Base-by-base conservation (phyloP, 352 stramenopile species). In the Pythium rishiriense region DNA sequence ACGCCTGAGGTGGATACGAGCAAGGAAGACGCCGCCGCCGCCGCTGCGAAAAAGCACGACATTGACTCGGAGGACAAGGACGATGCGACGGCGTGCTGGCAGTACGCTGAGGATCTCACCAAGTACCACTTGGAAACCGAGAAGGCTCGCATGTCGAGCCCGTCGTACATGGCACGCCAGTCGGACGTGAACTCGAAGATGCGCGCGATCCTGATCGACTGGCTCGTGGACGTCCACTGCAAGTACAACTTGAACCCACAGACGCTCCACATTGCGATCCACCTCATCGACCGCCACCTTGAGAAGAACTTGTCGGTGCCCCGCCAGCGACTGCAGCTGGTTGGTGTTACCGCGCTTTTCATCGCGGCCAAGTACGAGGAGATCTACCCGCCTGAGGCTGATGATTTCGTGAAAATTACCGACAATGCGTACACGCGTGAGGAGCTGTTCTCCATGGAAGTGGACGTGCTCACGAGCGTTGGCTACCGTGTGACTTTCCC, bases 181-280 rank as follows among this genome's bases (percentile, higher is more conserved):
- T 80, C 87, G 17, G 96, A 99, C 68, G 98, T 99, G 73, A 99
- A 99, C 77, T 90, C 98, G 52, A 98, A 98, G 68, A 99, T 99
- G 98, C 88, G 97, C 46, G 91, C 97, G 21, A 99, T 99, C 58
- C 87, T 99, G 37, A 91, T 99, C 41, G 98, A 99, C 81, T 99
- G 98, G 98, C 88, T 99, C 33, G 93, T 99, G 8, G 87, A 95
- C 42, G 87, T 96, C 1, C 85, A 94, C 65, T 82, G 76, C 74
- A 94, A 95, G 74, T 96, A 94, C 64, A 74, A 82, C 25, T 29
- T 96, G 46, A 63, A 88, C 21, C 75, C 82, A 1, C 84, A 95
- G 68, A 95, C 87, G 19, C 69, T 96, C 24, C 86, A 95, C 66
- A 88, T 96, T 60, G 85, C 86, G n/a, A 73, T 93, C 48, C 79